Conservation (phyloP, 179 eudicot genomes). For the Amaranthus tricolor region DNA sequence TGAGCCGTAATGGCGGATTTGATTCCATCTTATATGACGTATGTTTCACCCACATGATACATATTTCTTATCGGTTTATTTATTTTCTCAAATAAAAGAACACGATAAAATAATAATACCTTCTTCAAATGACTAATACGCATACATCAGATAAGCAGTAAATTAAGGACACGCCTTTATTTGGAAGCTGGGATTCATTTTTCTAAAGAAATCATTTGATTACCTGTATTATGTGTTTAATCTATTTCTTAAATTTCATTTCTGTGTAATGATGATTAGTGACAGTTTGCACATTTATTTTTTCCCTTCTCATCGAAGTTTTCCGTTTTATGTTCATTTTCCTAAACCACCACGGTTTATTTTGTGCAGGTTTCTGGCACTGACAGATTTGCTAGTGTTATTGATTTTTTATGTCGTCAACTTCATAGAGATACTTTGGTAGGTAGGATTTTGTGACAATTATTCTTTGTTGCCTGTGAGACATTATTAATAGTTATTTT, state of each 20-base stretch:
- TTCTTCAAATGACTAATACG: no score
- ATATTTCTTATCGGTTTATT: no score
- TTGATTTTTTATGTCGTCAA: constrained; percentile 89
- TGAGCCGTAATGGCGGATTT: no score
- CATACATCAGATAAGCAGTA: not conserved
- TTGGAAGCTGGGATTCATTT: not conserved
- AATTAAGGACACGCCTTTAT: not conserved
- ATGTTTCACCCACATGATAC: no score
- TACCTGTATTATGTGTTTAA: not conserved
- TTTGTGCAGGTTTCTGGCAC: constrained; percentile 63
- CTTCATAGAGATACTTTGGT: constrained; percentile 92
- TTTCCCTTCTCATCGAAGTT: not conserved
- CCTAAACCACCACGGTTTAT: not conserved
- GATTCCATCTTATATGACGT: no score
- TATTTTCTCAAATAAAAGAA: no score
- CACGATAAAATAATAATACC: no score
- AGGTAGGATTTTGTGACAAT: constrained; percentile 17
- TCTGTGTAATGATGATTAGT: not conserved
- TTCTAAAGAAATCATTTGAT: not conserved
- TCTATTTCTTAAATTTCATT: not conserved
- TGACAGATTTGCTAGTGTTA: constrained; percentile 86
- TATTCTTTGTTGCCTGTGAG: not conserved
- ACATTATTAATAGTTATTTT: constrained; percentile 7
- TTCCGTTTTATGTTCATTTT: constrained; percentile 9
- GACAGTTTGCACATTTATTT: not conserved